These are phyloP conservation scores for Ceratobasidium sp. DNA, from an alignment of 1,284 basidiomycete species.

Conservation along the genomic window DNA sequence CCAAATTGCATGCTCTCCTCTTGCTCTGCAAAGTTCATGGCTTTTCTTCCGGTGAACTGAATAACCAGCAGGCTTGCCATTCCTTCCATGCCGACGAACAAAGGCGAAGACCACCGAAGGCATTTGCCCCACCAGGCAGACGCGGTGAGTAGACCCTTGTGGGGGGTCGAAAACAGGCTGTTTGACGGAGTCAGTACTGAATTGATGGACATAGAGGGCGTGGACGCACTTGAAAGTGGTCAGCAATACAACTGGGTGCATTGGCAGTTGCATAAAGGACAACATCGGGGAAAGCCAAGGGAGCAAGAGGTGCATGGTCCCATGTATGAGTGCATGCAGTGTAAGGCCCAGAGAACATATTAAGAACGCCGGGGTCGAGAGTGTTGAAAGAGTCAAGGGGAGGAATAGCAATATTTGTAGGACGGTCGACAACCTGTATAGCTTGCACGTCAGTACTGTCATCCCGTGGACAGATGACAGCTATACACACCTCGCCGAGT, in stretches of 20 bases:
- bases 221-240: slow-evolving; percentile 71
- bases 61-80: slow-evolving; percentile 83
- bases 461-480: neutral
- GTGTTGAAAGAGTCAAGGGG: slow-evolving; percentile 80
- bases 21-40: slow-evolving; percentile 72
- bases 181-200: slow-evolving; percentile 58
- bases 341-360: slow-evolving; percentile 82
- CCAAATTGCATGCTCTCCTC: slow-evolving; percentile 79
- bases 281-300: slow-evolving; percentile 63
- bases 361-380: slow-evolving; percentile 81
- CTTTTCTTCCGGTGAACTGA: slow-evolving; percentile 75
- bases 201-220: slow-evolving; percentile 65
- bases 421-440: slow-evolving; percentile 60
- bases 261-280: slow-evolving; percentile 78
- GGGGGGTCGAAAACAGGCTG: slow-evolving; percentile 55
- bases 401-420: slow-evolving; percentile 84
- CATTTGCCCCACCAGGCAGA: slow-evolving; percentile 77
- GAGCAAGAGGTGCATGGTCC: slow-evolving; percentile 47
- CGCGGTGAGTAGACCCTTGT: slow-evolving; percentile 55
- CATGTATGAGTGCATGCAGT: slow-evolving; percentile 55
- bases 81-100: slow-evolving; percentile 84
- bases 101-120: slow-evolving; percentile 75
- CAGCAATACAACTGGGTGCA: slow-evolving; percentile 82
- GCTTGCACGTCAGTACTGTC: slow-evolving; percentile 17
- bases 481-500: slow-evolving; percentile 41